Conservation (phyloP, 495 filamentous ascomycete species). For the Penicillium mononematosum region DNA sequence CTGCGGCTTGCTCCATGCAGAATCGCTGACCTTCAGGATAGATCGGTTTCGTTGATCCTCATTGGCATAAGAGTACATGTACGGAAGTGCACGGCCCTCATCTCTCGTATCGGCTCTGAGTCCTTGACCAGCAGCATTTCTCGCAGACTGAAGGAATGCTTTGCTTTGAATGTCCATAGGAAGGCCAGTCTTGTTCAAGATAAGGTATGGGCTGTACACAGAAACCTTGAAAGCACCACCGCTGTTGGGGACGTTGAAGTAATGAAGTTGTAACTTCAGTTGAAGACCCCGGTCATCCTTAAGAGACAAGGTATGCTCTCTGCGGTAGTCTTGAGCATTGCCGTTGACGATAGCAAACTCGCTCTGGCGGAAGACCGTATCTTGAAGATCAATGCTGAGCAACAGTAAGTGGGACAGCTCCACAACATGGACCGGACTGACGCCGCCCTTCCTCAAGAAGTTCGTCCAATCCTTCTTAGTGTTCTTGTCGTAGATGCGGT, state of each 20-base stretch:
- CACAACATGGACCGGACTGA: constrained; percentile 95
- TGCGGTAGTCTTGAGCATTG: constrained; percentile 79
- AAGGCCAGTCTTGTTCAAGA: constrained; percentile 92
- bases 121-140: constrained; percentile 75
- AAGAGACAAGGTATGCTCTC: constrained; percentile 74
- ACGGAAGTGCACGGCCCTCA: constrained; percentile 65
- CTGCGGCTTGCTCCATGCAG: constrained; percentile 93
- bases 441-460: constrained; percentile 90
- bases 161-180: constrained; percentile 88
- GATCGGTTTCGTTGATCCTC: constrained; percentile 90
- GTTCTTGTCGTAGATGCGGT: constrained; percentile 96
- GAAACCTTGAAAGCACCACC: constrained; percentile 95
- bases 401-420: constrained; percentile 90
- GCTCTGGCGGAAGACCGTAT: constrained; percentile 89
- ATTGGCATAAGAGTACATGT: constrained; percentile 90
- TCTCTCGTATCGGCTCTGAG: constrained; percentile 52
- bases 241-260: constrained; percentile 87
- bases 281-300: constrained; percentile 79
- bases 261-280: constrained; percentile 82
- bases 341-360: constrained; percentile 97
- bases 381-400: constrained; percentile 92
- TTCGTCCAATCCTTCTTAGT: constrained; percentile 99
- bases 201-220: constrained; percentile 87
- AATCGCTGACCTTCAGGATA: constrained; percentile 80
- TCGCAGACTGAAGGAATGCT: constrained; percentile 75